phyloP scores from a whole-genome alignment of 2,329 filamentous ascomycete genomes.

The Cercospora beticola region DNA sequence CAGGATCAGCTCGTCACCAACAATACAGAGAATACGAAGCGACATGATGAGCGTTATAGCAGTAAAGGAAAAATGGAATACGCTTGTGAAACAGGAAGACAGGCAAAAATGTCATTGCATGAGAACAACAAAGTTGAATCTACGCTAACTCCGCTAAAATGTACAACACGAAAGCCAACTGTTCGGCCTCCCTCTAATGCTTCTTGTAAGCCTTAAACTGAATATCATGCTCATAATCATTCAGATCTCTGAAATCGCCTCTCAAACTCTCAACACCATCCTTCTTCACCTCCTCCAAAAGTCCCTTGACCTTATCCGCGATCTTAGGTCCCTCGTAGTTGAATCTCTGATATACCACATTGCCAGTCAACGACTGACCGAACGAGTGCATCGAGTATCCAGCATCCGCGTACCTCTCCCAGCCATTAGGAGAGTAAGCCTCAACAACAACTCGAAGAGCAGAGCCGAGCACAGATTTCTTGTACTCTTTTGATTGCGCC shows the following conservation, averaged over 20 bases:
- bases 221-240: constrained; percentile 33
- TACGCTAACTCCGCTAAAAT: constrained; percentile 5
- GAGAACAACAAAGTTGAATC: not conserved
- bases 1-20: not conserved
- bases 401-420: constrained; percentile 62
- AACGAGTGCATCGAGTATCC: constrained; percentile 56
- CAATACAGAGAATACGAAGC: not conserved
- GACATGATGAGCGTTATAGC: not conserved
- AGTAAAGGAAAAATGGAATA: not conserved
- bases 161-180: not conserved
- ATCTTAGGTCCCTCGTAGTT: constrained; percentile 52
- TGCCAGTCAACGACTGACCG: constrained; percentile 57
- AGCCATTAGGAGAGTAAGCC: constrained; percentile 58
- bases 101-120: not conserved
- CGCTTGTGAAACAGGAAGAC: not conserved
- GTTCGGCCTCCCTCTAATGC: not conserved
- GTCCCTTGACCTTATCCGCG: constrained; percentile 42
- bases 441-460: constrained; percentile 56
- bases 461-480: constrained; percentile 46
- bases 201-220: constrained; percentile 28
- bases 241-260: constrained; percentile 37
- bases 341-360: constrained; percentile 57
- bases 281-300: constrained; percentile 40
- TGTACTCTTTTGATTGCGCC: constrained; percentile 48
- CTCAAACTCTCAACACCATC: constrained; percentile 37